Evolutionary conservation across 352 stramenopile species (phyloP).

Genomic region (Phytophthora colocasiae): DNA sequence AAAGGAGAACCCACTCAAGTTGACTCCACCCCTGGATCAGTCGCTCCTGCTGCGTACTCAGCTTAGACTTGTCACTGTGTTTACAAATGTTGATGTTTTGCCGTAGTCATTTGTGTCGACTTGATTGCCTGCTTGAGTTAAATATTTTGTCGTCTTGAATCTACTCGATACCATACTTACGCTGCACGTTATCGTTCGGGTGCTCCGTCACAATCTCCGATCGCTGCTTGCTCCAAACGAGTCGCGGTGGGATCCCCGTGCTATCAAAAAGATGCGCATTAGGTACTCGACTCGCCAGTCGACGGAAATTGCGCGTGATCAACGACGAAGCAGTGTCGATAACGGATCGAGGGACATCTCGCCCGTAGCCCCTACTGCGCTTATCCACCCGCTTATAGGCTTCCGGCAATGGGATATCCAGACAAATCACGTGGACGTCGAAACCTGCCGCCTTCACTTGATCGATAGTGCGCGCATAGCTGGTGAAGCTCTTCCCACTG

Average conservation of each 20-base stretch:
- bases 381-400: slow-evolving; percentile 76
- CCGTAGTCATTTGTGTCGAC: not conserved
- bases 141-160: slow-evolving; percentile 26
- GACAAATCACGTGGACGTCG: slow-evolving; percentile 78
- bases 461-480: slow-evolving; percentile 68
- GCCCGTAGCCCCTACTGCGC: slow-evolving; percentile 70
- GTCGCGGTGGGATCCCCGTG: slow-evolving; percentile 55
- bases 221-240: slow-evolving; percentile 84
- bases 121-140: too few relatives aligned
- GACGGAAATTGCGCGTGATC: slow-evolving; percentile 74
- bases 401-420: slow-evolving; percentile 70
- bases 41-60: slow-evolving; percentile 26
- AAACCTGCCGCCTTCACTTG: slow-evolving; percentile 74
- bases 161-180: slow-evolving; percentile 67
- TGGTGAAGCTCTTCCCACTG: slow-evolving; percentile 77
- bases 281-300: slow-evolving; percentile 61
- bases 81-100: slow-evolving; percentile 5
- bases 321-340: slow-evolving; percentile 71
- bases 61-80: slow-evolving; percentile 17
- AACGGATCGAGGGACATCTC: slow-evolving; percentile 67
- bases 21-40: slow-evolving; percentile 23
- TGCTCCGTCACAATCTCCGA: slow-evolving; percentile 52
- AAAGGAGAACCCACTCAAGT: slow-evolving; percentile 8
- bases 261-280: slow-evolving; percentile 83
- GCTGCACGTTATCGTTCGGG: slow-evolving; percentile 62